Base-by-base conservation (phyloP, 225 moss, liverwort and hornwort species). In the Takakia lepidozioides region DNA sequence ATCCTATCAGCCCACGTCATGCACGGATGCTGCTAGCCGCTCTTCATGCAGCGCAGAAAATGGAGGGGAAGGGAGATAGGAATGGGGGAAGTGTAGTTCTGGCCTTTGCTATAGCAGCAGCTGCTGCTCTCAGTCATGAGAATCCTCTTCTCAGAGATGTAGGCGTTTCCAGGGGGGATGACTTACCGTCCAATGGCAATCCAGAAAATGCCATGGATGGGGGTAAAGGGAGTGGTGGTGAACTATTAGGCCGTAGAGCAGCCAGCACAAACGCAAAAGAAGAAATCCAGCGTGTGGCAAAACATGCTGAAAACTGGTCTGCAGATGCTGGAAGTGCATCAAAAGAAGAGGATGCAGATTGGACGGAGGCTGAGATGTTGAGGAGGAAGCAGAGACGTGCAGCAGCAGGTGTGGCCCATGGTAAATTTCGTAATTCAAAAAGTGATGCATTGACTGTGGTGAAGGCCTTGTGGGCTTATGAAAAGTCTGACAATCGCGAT, bases 1-100 rank as follows among this genome's bases (percentile, higher is more conserved):
- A 85, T 51, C 91, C 95, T 27, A 83, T 98, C 43, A 98, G 98
- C 67, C 98, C 98, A 51, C 85, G 98, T 26, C 98, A 98, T 44
- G 85, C 83, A 4, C 68, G 98, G 36, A 91, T 98, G 98, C 74
- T 98, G 48, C 54, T 98, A 48, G 87, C 91, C 29, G 91, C 85
- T 59, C 62, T 98, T 36, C 62, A 85, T 54, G 80, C 79, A 27
- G 82, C 85, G 49, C 73, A 56, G 46, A 60, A 47, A 41, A 74
- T 80, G 79, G 67, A 70, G 63, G 70, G 74, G 13, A 70, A 74
- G 63, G 79, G 74, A 0, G 66, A 80, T 37, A 51, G 32, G 32
- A 32, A 32, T 6, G 32, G 32, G 7, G 32, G 8, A 32, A 44
- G 48, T 47, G 45, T 85, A 32, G 65, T 87, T 46, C 67, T 91